Conservation (phyloP, 371 early-diverging fungal species). For the Mortierella sp. region DNA sequence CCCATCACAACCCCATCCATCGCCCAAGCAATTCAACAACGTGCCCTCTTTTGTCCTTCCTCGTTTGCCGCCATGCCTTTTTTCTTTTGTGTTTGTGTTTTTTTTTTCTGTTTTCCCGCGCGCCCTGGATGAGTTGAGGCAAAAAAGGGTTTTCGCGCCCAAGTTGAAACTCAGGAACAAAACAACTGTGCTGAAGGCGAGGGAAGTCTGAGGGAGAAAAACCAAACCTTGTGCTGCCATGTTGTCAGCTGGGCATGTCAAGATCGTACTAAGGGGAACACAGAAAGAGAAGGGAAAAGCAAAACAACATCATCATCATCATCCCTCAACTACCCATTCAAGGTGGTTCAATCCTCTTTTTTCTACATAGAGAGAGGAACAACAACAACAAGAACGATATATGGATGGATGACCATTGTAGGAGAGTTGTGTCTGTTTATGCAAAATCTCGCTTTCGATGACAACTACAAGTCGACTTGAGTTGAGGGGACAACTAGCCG, state of each 20-base stretch:
- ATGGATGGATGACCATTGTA: background rate
- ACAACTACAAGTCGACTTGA: background rate
- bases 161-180: conserved; percentile 2
- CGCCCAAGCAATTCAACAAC: too few species aligned
- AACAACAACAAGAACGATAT: background rate
- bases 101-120: background rate
- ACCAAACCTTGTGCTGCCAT: background rate
- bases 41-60: background rate
- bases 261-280: background rate
- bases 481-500: background rate
- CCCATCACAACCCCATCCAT: too few species aligned
- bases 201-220: background rate
- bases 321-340: background rate
- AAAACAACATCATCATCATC: background rate
- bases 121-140: background rate
- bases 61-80: too few species aligned
- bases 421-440: background rate
- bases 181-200: too few species aligned
- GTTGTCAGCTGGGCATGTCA: conserved; percentile 1
- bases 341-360: background rate
- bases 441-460: background rate
- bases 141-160: conserved; percentile 4
- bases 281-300: background rate
- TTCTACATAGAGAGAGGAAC: background rate
- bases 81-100: background rate